Evolutionary conservation across 192 early-diverging fungal species (phyloP), one percentile per base, ranked within the genome.

Genomic region (Umbelopsis isabellina): DNA sequence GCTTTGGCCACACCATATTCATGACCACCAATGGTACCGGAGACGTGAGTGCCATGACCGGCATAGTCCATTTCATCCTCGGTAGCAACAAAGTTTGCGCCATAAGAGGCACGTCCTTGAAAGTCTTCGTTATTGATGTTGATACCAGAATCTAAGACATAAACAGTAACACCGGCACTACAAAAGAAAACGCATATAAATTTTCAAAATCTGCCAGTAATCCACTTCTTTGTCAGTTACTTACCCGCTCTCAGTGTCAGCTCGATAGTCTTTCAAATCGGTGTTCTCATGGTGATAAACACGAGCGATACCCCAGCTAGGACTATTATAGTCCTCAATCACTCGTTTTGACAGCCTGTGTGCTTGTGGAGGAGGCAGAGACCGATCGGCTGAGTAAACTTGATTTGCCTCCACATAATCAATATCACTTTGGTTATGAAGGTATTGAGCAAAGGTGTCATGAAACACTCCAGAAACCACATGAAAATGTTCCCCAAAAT

Each of bases 1-100:
- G 79, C 76, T 70, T 89, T 92, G 49, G 90, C 90, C 47, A 92
- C 87, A 66, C 91, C 91, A 72, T 83, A 90, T 20, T 69, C 82
- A 22, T 69, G 78, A 30, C 78, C 78, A 16, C 37, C 64, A 46
- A 75, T 61, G 20, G 74, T 75, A 22, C 72, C 69, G 21, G 72
- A 69, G 18, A 74, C 72, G 22, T 79, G 72, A 1, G 72, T 79
- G 13, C 83, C 83, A 68, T 85, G 83, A 20, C 83, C 83, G n/a
- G 80, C 79, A 20, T 69, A 75, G 46, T 85, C 83, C 0, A 44
- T 51, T 20, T 70, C 66, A 3, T 67, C 46, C 45, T 83, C 80
- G 20, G 58, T 73, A 12, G 35, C 12, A 16, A 84, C 76, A 70
- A 80, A 75, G 33, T 76, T 85, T 8, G 52, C 72, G 0, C 78